Evolutionary conservation across 2,329 filamentous ascomycete species (phyloP).

Genomic region (Venturiaceae sp.): DNA sequence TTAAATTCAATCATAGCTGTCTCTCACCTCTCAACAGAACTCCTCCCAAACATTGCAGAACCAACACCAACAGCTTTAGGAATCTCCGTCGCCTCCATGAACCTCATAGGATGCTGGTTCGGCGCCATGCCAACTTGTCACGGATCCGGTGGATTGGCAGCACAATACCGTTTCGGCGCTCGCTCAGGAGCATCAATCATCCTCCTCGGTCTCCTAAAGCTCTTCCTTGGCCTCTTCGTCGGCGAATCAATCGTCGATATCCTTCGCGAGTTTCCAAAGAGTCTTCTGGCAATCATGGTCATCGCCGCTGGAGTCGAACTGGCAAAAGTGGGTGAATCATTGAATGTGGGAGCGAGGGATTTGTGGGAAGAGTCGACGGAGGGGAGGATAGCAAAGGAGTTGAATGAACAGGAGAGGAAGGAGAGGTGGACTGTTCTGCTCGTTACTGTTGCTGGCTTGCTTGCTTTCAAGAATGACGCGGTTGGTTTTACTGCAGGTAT

Average conservation of each 20-base stretch:
- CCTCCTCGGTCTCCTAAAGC: conserved; percentile 65
- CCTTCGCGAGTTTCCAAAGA: conserved; percentile 62
- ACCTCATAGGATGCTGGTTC: conserved; percentile 79
- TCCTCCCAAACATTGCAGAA: conserved; percentile 54
- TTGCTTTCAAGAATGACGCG: conserved; percentile 85
- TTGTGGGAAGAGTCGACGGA: conserved; percentile 28
- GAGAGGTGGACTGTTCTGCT: conserved; percentile 86
- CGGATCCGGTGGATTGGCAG: conserved; percentile 81
- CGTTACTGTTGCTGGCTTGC: conserved; percentile 68
- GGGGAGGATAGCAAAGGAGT: conserved; percentile 25
- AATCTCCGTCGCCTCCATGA: conserved; percentile 73
- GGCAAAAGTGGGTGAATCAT: conserved; percentile 70
- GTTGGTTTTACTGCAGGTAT: conserved; percentile 78
- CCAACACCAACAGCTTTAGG: conserved; percentile 71
- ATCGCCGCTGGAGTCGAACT: conserved; percentile 82
- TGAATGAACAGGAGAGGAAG: conserved; percentile 52
- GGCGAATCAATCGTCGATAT: conserved; percentile 64
- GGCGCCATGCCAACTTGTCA: conserved; percentile 95
- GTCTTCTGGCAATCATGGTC: conserved; percentile 78
- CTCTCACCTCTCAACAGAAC: conserved; percentile 64
- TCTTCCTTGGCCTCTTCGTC: conserved; percentile 61
- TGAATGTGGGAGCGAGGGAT: conserved; percentile 65
- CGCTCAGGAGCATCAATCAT: conserved; percentile 78
- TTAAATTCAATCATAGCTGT: conserved; percentile 91
- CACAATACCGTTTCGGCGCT: conserved; percentile 84